Evolutionary conservation across 495 filamentous ascomycete genomes (phyloP).

Genomic region (Hypoxylon subgilvum): DNA sequence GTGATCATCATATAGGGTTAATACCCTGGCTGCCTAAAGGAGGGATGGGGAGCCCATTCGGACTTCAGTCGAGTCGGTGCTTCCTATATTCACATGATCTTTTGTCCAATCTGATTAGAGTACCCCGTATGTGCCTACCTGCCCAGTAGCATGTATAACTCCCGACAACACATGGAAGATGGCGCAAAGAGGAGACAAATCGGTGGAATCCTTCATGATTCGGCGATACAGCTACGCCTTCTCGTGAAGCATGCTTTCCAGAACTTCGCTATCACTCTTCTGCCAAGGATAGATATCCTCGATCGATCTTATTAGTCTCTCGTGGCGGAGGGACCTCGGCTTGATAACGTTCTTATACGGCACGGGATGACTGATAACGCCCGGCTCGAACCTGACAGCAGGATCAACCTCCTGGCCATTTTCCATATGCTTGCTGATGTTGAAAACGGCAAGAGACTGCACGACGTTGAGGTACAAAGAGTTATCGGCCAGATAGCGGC

Average conservation of each 20-base stretch:
- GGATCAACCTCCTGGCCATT: constrained; percentile 39
- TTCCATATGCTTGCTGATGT: constrained; percentile 42
- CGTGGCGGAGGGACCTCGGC: constrained; percentile 43
- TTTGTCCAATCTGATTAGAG: no score
- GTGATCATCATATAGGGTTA: no score
- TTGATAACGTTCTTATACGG: constrained; percentile 44
- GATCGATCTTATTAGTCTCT: constrained; percentile 41
- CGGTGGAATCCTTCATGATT: background rate
- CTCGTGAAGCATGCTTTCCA: constrained; percentile 8
- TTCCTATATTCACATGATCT: no score
- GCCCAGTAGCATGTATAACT: no score
- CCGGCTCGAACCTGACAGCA: constrained; percentile 37
- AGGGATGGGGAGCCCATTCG: no score
- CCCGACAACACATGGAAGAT: no score
- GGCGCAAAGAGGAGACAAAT: no score
- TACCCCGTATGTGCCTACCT: no score
- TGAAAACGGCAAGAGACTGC: constrained; percentile 51
- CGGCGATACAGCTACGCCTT: background rate
- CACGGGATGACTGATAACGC: constrained; percentile 42
- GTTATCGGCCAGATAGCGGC: constrained; percentile 56
- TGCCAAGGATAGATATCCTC: constrained; percentile 55
- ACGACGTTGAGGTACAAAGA: constrained; percentile 52
- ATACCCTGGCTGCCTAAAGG: no score
- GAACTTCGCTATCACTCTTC: constrained; percentile 46
- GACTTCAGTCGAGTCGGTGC: no score